These are phyloP conservation scores for Trichopus zeylanicus DNA, from an alignment of 116 monocot species.

Conservation along the genomic window DNA sequence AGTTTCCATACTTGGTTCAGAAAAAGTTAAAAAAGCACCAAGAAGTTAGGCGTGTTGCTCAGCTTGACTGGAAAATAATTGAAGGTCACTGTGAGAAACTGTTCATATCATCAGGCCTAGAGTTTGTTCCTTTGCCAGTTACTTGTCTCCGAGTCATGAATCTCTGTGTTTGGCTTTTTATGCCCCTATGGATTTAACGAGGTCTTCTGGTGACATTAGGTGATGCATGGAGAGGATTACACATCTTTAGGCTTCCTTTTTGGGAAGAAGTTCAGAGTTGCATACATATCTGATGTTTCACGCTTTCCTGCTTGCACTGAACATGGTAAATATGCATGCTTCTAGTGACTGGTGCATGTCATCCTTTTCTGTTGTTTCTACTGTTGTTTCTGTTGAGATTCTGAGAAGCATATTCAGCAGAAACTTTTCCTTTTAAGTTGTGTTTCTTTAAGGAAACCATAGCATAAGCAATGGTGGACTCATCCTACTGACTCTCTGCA, in stretches of 20 bases:
- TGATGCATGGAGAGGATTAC: conserved; percentile 97
- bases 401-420: background rate
- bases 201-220: conserved; percentile 28
- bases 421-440: background rate
- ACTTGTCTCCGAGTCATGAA: conserved; percentile 8
- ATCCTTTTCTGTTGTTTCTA: background rate
- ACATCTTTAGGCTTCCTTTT: conserved; percentile 82
- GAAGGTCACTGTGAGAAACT: conserved; percentile 52
- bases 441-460: no score
- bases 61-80: conserved; percentile 91
- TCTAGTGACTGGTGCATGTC: background rate
- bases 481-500: background rate
- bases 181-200: background rate
- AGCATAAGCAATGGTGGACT: background rate
- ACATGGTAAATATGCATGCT: conserved; percentile 42
- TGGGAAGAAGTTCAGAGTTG: conserved; percentile 73
- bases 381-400: background rate
- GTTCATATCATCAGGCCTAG: conserved; percentile 71
- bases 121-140: conserved; percentile 94
- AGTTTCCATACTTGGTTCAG: conserved; percentile 78
- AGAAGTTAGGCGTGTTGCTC: conserved; percentile 88
- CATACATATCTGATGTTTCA: conserved; percentile 96
- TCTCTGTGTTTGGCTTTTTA: background rate
- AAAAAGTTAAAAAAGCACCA: conserved; percentile 75
- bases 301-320: conserved; percentile 73